Conservation (phyloP, 208 protist species). For the Trypanosoma caninum region DNA sequence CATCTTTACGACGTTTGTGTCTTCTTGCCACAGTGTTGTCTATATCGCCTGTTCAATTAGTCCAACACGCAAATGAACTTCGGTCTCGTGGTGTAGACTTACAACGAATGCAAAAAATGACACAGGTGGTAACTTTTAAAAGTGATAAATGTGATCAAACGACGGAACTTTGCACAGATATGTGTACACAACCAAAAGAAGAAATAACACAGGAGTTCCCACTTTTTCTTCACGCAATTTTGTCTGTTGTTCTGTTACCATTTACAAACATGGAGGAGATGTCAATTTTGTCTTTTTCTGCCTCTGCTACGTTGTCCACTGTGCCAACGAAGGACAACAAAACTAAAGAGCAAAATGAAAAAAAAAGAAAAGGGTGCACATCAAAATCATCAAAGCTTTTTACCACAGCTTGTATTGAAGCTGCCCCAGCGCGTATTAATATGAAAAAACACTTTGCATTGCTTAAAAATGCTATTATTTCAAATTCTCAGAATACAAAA, state of each 20-base stretch:
- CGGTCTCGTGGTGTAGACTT: no score
- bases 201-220: conserved; percentile 2
- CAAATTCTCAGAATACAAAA: not conserved
- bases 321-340: not conserved
- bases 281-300: no score
- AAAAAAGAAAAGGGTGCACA: not conserved
- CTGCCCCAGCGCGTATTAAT: not conserved
- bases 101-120: no score
- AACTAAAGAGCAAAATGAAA: not conserved
- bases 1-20: no score
- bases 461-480: not conserved
- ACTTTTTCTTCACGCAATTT: conserved; percentile 4
- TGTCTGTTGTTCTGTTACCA: conserved; percentile 7
- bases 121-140: no score
- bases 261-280: not conserved
- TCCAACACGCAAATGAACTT: no score
- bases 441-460: conserved; percentile 15
- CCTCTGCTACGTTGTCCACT: not conserved
- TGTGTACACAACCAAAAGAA: not conserved
- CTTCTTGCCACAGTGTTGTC: no score
- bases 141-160: no score
- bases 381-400: not conserved
- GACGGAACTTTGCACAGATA: not conserved
- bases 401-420: not conserved
- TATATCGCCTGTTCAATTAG: no score